Conservation (phyloP, 768 basidiomycete genomes). For the Phylloporus rhodoxanthus region DNA sequence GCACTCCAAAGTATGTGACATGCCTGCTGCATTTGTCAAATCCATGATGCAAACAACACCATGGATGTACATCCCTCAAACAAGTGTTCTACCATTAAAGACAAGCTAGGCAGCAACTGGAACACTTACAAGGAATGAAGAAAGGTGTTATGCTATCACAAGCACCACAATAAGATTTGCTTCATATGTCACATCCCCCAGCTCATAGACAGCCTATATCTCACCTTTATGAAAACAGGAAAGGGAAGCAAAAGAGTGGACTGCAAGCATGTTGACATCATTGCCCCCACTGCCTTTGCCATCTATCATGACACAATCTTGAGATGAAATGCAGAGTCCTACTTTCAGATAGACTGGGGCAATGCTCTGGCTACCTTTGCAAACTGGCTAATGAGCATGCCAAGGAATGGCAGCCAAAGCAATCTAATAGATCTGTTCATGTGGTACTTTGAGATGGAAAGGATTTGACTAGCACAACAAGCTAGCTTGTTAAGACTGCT, state of each 20-base stretch:
- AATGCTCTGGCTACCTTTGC: background rate
- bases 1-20: no score
- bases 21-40: no score
- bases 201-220: background rate
- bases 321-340: background rate
- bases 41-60: background rate
- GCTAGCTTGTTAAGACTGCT: no score
- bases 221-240: background rate
- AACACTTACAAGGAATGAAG: slow-evolving; percentile 1
- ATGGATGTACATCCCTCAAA: no score
- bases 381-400: slow-evolving; percentile 2
- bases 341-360: background rate
- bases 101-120: background rate
- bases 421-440: slow-evolving; percentile 6
- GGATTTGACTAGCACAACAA: background rate
- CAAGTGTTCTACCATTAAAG: no score
- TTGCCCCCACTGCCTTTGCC: background rate
- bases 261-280: background rate
- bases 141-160: background rate
- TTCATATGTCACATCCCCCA: slow-evolving; percentile 8
- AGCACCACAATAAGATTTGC: slow-evolving; percentile 7
- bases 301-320: background rate
- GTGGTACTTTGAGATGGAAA: slow-evolving; percentile 4
- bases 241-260: background rate
- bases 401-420: background rate